phyloP scores from a whole-genome alignment of 345 rosid genomes.

The Sisymbrium irio region DNA sequence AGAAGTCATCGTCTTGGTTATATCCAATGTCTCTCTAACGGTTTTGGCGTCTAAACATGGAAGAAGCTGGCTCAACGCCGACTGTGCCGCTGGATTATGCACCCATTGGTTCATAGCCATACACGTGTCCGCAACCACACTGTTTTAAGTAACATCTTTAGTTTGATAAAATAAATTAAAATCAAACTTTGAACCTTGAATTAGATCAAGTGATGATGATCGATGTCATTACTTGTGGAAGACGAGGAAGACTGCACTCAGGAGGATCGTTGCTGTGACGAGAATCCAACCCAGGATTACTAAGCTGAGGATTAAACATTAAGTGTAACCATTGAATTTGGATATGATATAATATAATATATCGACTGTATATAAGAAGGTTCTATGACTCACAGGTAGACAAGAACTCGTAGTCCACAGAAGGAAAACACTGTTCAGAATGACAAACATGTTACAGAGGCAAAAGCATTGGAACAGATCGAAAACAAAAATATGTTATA shows the following conservation, averaged over 20 bases:
- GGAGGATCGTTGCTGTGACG: slow-evolving; percentile 41
- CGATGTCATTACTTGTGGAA: slow-evolving; percentile 50
- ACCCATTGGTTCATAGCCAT: slow-evolving; percentile 85
- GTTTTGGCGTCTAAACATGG: slow-evolving; percentile 63
- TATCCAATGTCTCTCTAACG: slow-evolving; percentile 45
- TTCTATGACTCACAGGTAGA: slow-evolving; percentile 45
- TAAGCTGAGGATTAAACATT: slow-evolving; percentile 33
- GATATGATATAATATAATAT: not conserved
- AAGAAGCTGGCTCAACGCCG: slow-evolving; percentile 60
- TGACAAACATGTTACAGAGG: not conserved
- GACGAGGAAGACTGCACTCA: slow-evolving; percentile 50
- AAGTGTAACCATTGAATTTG: not conserved
- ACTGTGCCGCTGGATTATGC: slow-evolving; percentile 59
- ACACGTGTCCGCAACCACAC: slow-evolving; percentile 71
- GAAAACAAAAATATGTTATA: not conserved
- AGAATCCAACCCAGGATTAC: slow-evolving; percentile 54
- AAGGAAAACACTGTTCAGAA: slow-evolving; percentile 42
- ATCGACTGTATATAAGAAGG: not conserved
- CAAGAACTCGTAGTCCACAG: slow-evolving; percentile 42
- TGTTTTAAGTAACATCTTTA: not conserved
- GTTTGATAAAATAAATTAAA: not conserved
- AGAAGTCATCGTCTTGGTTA: slow-evolving; percentile 42
- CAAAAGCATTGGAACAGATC: not conserved
- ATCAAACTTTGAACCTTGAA: not conserved
- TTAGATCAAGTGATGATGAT: not conserved